phyloP scores from a whole-genome alignment of 805 yeast genomes.

The Saturnispora dispora region DNA sequence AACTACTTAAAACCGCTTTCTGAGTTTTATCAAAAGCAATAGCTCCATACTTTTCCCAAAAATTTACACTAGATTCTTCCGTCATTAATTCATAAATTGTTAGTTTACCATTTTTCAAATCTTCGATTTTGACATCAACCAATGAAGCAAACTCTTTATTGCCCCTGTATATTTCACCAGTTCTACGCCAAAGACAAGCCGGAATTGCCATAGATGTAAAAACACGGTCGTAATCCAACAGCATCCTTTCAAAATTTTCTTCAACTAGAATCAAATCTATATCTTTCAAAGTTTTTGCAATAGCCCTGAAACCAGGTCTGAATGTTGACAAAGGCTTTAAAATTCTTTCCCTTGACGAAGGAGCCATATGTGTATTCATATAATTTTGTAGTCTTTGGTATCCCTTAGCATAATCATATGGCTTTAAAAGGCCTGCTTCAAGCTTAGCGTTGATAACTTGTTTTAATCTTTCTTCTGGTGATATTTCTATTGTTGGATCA shows the following conservation, averaged over 20 bases:
- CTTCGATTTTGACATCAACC: slow-evolving; percentile 85
- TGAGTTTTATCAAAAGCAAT: slow-evolving; percentile 94
- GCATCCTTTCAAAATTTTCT: slow-evolving; percentile 88
- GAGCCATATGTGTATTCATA: slow-evolving; percentile 89
- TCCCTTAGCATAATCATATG: slow-evolving; percentile 90
- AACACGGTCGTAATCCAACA: slow-evolving; percentile 86
- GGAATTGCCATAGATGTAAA: slow-evolving; percentile 97
- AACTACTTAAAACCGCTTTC: slow-evolving; percentile 88
- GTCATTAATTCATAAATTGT: slow-evolving; percentile 92
- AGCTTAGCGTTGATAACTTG: slow-evolving; percentile 91
- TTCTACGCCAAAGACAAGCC: slow-evolving; percentile 93
- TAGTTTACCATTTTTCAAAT: slow-evolving; percentile 80
- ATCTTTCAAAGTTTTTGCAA: slow-evolving; percentile 82
- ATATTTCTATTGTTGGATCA: slow-evolving; percentile 88
- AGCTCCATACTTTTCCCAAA: slow-evolving; percentile 96
- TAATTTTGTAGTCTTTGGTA: slow-evolving; percentile 82
- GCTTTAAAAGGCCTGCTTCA: slow-evolving; percentile 86
- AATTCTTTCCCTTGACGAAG: slow-evolving; percentile 73
- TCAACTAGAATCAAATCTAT: slow-evolving; percentile 88
- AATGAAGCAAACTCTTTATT: slow-evolving; percentile 92
- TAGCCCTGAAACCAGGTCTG: slow-evolving; percentile 88
- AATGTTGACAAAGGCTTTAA: slow-evolving; percentile 77
- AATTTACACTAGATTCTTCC: slow-evolving; percentile 91
- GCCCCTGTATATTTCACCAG: slow-evolving; percentile 92
- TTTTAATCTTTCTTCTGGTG: slow-evolving; percentile 87